Evolutionary conservation across 2,329 filamentous ascomycete species (phyloP).

Genomic region (Neonectria sp.): DNA sequence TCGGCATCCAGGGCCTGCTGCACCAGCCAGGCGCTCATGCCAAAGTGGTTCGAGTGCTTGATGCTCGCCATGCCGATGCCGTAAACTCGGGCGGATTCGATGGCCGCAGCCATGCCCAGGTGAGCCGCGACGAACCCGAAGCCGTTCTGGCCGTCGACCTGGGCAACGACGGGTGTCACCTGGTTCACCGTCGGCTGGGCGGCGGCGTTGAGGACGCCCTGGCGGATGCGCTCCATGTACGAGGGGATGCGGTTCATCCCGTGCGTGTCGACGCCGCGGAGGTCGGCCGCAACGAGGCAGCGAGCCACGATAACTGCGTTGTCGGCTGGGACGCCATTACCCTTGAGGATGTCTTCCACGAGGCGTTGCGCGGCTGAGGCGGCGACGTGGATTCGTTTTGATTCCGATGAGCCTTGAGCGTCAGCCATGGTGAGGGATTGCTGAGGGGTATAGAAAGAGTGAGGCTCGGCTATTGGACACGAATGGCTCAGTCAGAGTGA

Average conservation of each 20-base stretch:
- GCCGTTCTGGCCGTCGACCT: conserved; percentile 77
- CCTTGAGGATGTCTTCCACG: conserved; percentile 68
- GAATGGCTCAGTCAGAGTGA: not conserved
- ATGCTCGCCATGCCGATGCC: conserved; percentile 85
- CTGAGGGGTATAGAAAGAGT: not conserved
- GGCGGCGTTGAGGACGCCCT: conserved; percentile 75
- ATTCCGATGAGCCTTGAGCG: conserved; percentile 29
- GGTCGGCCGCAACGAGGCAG: conserved; percentile 80
- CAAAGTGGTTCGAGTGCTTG: conserved; percentile 86
- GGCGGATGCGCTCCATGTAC: conserved; percentile 81
- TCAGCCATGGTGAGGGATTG: conserved; percentile 34
- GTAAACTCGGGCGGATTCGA: conserved; percentile 74
- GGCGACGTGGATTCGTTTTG: conserved; percentile 51
- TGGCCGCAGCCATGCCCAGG: conserved; percentile 75
- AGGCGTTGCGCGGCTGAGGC: conserved; percentile 62
- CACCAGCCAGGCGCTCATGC: conserved; percentile 87
- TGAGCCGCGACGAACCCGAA: conserved; percentile 83
- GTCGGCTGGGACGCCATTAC: conserved; percentile 70
- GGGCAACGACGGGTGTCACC: conserved; percentile 79
- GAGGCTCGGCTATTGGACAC: not conserved
- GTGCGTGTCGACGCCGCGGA: conserved; percentile 85
- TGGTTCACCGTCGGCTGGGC: conserved; percentile 72
- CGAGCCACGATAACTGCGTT: conserved; percentile 76
- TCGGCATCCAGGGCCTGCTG: conserved; percentile 81
- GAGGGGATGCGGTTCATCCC: conserved; percentile 83